Percentiles rank a stretch among this genome's conserved stretches.
These are phyloP conservation scores for Trichodelitschia bisporula DNA, from an alignment of 495 filamentous ascomycete species.

Conservation along the genomic window DNA sequence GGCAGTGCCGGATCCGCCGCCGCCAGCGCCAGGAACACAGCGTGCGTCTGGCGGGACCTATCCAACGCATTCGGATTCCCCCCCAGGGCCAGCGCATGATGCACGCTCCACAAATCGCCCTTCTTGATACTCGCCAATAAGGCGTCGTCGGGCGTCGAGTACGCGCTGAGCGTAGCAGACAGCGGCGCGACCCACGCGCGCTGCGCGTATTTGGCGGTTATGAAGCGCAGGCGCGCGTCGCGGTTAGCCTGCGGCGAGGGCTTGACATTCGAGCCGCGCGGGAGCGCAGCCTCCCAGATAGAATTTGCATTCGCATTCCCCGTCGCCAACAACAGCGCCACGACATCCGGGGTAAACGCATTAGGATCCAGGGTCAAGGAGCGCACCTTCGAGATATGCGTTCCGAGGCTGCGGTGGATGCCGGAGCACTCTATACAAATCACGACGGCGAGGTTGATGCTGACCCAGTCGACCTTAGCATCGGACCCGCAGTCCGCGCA, in stretches of 20 bases:
- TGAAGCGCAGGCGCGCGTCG: conserved; percentile 76
- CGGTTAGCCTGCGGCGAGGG: conserved; percentile 52
- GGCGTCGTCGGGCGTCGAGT: conserved; percentile 61
- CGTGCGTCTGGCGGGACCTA: conserved; percentile 67
- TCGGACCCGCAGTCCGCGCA: conserved; percentile 89
- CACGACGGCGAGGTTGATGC: conserved; percentile 88
- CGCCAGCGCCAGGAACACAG: conserved; percentile 76
- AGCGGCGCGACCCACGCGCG: conserved; percentile 57
- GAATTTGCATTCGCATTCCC: conserved; percentile 91
- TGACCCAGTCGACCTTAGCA: conserved; percentile 92
- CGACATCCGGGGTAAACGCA: conserved; percentile 85
- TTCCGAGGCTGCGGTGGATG: conserved; percentile 89
- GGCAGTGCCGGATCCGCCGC: conserved; percentile 75
- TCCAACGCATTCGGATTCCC: conserved; percentile 77
- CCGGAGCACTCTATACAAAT: conserved; percentile 97
- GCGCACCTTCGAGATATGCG: conserved; percentile 91
- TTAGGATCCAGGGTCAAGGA: conserved; percentile 87
- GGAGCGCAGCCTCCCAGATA: conserved; percentile 79
- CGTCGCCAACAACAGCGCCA: conserved; percentile 78
- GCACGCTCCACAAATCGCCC: conserved; percentile 75
- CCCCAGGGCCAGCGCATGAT: conserved; percentile 69
- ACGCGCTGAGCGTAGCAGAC: conserved; percentile 48
- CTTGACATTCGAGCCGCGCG: conserved; percentile 30
- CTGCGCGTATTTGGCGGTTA: conserved; percentile 85
- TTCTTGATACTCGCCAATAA: conserved; percentile 85